Conservation (phyloP, 208 protist genomes). For the Leptomonas seymouri region DNA sequence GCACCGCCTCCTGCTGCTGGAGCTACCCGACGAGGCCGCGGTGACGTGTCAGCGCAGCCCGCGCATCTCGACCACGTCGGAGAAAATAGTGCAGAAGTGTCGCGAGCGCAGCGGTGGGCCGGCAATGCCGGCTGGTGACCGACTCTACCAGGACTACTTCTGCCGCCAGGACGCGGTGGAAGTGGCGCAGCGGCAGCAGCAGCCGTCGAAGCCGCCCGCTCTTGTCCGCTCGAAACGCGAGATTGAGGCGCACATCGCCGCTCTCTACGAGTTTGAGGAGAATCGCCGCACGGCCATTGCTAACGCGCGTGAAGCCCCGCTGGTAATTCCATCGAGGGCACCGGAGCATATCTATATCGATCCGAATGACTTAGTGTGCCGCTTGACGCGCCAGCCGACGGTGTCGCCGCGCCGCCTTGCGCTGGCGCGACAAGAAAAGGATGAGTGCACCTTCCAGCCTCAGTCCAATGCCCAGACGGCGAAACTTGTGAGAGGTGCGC, state of each 20-base stretch:
- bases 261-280: slow-evolving; percentile 51
- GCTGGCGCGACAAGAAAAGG: background rate
- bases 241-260: slow-evolving; percentile 55
- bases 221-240: slow-evolving; percentile 37
- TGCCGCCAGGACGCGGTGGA: slow-evolving; percentile 23
- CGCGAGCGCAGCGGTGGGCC: slow-evolving; percentile 30
- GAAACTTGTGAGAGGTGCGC: slow-evolving; percentile 12
- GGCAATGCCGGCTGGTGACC: slow-evolving; percentile 43
- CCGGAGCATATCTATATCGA: slow-evolving; percentile 36
- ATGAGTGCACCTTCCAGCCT: slow-evolving; percentile 27
- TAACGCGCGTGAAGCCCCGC: slow-evolving; percentile 39
- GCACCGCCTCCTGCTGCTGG: slow-evolving; percentile 50
- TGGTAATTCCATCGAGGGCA: slow-evolving; percentile 2
- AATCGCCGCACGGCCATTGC: slow-evolving; percentile 43
- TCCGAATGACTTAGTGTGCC: slow-evolving; percentile 41
- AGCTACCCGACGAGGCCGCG: slow-evolving; percentile 38
- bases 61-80: slow-evolving; percentile 47
- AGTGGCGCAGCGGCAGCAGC: background rate
- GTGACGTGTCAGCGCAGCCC: slow-evolving; percentile 36
- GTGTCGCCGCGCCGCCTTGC: slow-evolving; percentile 14
- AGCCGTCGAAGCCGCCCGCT: background rate
- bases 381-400: slow-evolving; percentile 31
- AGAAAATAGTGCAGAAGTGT: slow-evolving; percentile 43
- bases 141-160: slow-evolving; percentile 51
- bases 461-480: slow-evolving; percentile 10